Percentiles rank a stretch among this genome's conserved stretches.
These are phyloP conservation scores for Leptoxyphium fumago DNA, from an alignment of 2,329 filamentous ascomycete species.

Conservation along the genomic window DNA sequence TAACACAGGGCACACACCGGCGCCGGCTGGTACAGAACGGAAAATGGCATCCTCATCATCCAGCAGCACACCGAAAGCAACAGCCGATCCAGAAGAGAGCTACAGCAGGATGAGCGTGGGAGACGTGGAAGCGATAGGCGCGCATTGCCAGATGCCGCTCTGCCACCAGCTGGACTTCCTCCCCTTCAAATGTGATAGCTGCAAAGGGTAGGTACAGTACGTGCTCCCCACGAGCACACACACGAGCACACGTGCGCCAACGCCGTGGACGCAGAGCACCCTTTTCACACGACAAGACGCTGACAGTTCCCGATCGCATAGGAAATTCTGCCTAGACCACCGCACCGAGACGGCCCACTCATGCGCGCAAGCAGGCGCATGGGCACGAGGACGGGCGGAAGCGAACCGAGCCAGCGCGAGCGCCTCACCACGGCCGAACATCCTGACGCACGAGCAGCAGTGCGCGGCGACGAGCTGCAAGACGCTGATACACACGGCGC, in stretches of 20 bases:
- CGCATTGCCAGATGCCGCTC: slow-evolving; percentile 79
- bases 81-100: slow-evolving; percentile 21
- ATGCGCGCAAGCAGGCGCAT: slow-evolving; percentile 45
- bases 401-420: slow-evolving; percentile 14
- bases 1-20: neutral
- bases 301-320: slow-evolving; percentile 1
- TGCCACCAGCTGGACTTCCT: slow-evolving; percentile 95
- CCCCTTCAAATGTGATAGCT: slow-evolving; percentile 86
- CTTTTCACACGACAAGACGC: no score
- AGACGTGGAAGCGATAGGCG: slow-evolving; percentile 75
- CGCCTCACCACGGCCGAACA: slow-evolving; percentile 34
- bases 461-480: slow-evolving; percentile 55
- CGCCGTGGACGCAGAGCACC: no score
- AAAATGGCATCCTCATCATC: slow-evolving; percentile 31
- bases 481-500: slow-evolving; percentile 53
- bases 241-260: no score
- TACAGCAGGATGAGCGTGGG: slow-evolving; percentile 60
- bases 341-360: slow-evolving; percentile 71
- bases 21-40: slow-evolving; percentile 1
- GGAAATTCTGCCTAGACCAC: slow-evolving; percentile 76
- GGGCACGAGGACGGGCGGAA: slow-evolving; percentile 37
- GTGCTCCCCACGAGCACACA: no score
- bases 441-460: slow-evolving; percentile 49
- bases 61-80: slow-evolving; percentile 22
- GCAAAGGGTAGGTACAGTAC: slow-evolving; percentile 36